A percentile compares a stretch with the other conserved stretches of the same genome.
Conservation (phyloP, 2,329 filamentous ascomycete species). For the Cryphonectria radicalis region DNA sequence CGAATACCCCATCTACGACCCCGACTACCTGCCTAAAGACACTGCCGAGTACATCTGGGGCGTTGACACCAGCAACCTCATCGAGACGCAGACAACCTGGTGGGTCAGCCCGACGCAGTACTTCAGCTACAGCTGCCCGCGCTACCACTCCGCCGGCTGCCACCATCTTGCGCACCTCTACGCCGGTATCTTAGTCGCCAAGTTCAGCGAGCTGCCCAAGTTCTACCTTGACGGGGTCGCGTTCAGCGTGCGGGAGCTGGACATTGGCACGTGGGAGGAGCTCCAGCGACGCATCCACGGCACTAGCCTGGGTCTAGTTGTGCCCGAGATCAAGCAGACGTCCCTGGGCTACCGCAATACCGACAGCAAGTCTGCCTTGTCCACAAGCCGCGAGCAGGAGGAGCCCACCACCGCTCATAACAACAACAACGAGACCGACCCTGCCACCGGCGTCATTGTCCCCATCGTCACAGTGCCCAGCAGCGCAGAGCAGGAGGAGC, state of each 20-base stretch:
- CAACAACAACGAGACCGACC: background rate
- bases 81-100: background rate
- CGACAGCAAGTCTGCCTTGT: background rate
- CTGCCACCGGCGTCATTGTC: background rate
- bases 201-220: background rate
- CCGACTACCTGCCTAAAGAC: background rate
- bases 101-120: background rate
- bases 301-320: background rate
- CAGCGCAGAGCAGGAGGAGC: background rate
- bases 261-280: constrained; percentile 4
- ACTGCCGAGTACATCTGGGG: background rate
- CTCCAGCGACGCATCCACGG: constrained; percentile 3
- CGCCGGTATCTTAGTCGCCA: background rate
- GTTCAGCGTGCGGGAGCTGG: background rate
- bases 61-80: background rate
- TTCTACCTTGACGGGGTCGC: background rate
- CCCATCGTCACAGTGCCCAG: background rate
- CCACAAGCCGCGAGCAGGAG: background rate
- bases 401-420: background rate
- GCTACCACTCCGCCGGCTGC: background rate
- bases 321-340: background rate
- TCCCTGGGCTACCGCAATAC: background rate
- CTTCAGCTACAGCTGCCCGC: constrained; percentile 2
- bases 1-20: background rate
- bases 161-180: constrained; percentile 8